A percentile compares a stretch with the other conserved stretches of the same genome.
These are phyloP conservation scores for Phyllosticta citribraziliensis DNA, from an alignment of 2,329 filamentous ascomycete species.

Conservation along the genomic window DNA sequence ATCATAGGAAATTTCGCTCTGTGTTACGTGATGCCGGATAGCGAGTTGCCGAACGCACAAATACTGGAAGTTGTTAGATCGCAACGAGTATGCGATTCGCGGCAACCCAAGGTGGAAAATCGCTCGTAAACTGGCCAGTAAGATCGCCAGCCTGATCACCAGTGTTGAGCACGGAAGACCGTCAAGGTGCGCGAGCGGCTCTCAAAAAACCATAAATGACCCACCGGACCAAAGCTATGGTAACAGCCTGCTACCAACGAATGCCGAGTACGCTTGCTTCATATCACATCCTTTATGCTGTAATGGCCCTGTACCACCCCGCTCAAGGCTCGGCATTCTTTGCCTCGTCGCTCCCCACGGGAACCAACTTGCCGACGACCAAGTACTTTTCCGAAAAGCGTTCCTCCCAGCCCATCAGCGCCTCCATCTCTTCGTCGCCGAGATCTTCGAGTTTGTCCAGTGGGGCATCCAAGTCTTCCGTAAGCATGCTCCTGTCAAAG, in stretches of 20 bases:
- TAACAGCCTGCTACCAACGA: background rate
- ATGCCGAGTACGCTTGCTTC: background rate
- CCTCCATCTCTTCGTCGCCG: slow-evolving; percentile 66
- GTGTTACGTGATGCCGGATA: too few relatives aligned
- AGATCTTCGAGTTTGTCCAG: slow-evolving; percentile 68
- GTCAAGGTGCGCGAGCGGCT: background rate
- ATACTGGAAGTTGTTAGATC: too few relatives aligned
- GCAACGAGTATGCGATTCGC: too few relatives aligned
- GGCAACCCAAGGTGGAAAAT: too few relatives aligned
- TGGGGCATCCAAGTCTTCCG: slow-evolving; percentile 75
- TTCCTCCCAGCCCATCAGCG: slow-evolving; percentile 84
- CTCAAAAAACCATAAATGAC: background rate
- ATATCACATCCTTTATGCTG: background rate
- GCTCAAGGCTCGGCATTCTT: slow-evolving; percentile 26
- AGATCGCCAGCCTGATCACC: background rate
- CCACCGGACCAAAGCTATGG: background rate
- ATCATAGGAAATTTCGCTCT: too few relatives aligned
- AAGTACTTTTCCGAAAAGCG: slow-evolving; percentile 89
- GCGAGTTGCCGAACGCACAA: too few relatives aligned
- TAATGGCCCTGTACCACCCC: background rate
- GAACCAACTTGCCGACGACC: slow-evolving; percentile 79
- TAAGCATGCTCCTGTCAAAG: slow-evolving; percentile 93
- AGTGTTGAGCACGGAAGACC: background rate
- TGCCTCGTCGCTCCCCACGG: slow-evolving; percentile 46
- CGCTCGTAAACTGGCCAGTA: too few relatives aligned